Base-by-base conservation (phyloP, 495 filamentous ascomycete species). In the Penicillium ucsense region DNA sequence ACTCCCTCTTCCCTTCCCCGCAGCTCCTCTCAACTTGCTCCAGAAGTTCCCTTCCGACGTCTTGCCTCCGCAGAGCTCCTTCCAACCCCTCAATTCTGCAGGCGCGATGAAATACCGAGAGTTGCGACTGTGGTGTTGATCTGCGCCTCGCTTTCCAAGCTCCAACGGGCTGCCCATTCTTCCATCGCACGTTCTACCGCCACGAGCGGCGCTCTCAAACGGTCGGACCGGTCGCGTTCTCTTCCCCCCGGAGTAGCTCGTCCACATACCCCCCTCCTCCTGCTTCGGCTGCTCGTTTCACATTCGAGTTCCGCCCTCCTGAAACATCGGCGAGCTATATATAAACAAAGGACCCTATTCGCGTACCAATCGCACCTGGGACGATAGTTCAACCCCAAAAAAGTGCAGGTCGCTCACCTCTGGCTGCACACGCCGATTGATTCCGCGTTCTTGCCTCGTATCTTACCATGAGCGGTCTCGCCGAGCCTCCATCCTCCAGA, bases 401-500 rank as follows among this genome's bases (percentile, higher is more conserved):
- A 34, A 31, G 34, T 33, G 20, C 20, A 20, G 20, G 20, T 20
- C 20, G 20, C 20, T 20, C 20, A 20, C 20, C 20, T 20, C 20
- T 20, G 1, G 20, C 20, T 20, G 20, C 20, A 20, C 20, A 20
- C 20, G 20, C 20, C 20, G 20, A 20, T 20, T 20, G 20, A 20
- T 2, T 20, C 43, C 11, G 33, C 45, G 42, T 37, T 47, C 39
- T 48, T 40, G 52, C 44, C 46, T 50, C 49, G 46, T 54, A 57
- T 53, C 61, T 55, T 65, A 57, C 59, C 37, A 73, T 73, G 70
- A 73, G 62, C 53, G 55, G 70, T 53, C 57, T 71, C 54, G 70
- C 67, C 57, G 70, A 72, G 52, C 63, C 60, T 39, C 70, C 65
- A 36, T 62, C 68, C 35, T 52, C 56, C 20, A 61, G 68, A 63